Base-by-base conservation (phyloP, 2,329 filamentous ascomycete species). In the Corniculantispora saksenae region DNA sequence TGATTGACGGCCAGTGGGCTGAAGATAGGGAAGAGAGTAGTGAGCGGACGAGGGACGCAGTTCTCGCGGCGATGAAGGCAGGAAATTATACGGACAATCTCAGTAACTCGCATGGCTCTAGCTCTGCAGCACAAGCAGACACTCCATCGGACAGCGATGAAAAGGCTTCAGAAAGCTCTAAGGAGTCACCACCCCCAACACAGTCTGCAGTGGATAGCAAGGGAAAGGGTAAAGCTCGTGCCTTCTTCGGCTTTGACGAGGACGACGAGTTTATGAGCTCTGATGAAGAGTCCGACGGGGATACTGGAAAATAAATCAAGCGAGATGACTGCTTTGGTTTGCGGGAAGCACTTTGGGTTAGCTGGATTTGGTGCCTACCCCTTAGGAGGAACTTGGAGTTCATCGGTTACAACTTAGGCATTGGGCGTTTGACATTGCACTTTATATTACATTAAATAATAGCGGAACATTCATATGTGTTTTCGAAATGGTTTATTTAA, bases 11-110 rank as follows among this genome's bases (percentile, higher is more conserved):
- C 0, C 91, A 94, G 74, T 99, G 94, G 93, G 89, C 98, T 48
- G 95, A 99, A 75, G 91, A 93, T 69, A 97, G 96, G 77, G 94
- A 97, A 71, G 93, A 97, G 74, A 91, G 91, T 29, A 90, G 87
- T 69, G 93, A 96, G 79, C 90, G 91, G 76, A 94, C 93, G 0
- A 82, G 91, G 48, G 88, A 92, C 70, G 91, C 91, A 3, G 91
- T 94, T 7, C 74, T 91, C 51, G 86, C 85, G 57, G 89, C 88
- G 9, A 89, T 93, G 81, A 89, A 87, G 77, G 81, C 83, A 19
- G 88, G 88, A 2, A 81, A 83, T 62, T 87, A 85, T 73, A 86
- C 82, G 67, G 88, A 90, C 78, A 88, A 87, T 69, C 70, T 88
- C 2, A 79, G 79, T 71, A 85, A 81, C 19, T 86, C 83, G 10